Evolutionary conservation across 805 yeast species (phyloP), one percentile per base, ranked within the genome.

Genomic region (Yamadazyma paraphyllophila): DNA sequence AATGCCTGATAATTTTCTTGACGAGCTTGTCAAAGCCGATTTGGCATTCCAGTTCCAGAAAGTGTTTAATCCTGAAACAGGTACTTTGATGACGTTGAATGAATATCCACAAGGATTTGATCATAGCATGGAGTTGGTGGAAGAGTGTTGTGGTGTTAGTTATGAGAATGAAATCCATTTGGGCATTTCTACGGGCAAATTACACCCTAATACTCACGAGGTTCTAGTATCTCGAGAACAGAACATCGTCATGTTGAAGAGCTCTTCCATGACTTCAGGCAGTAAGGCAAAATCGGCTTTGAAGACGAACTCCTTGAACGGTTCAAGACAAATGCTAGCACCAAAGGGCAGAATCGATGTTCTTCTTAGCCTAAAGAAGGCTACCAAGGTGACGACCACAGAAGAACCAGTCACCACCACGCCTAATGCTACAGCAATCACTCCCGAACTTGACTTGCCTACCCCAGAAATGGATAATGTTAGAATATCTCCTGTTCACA

Each of bases 11-110:
- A 74, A 66, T 1, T 88, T 88, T 53, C 70, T 73, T 40, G 71
- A 72, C 1, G 91, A 85, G 50, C 83, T 81, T 43, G 59, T 67
- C 27, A 69, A 72, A 39, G 98, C 99, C 0, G 76, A 78, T 49
- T 70, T 82, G 35, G 92, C 97, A 10, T 94, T 94, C 61, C 83
- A 77, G 57, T 86, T 72, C 61, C 97, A 90, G 61, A 76, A 96
- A 50, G 97, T 94, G 1, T 92, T 81, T 64, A 80, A 91, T 60
- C 96, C 96, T 0, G 41, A 62, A 1, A 49, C 58, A 1, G 56
- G 72, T 34, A 43, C 55, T 32, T 66, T 88, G n/a, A 72, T 74
- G 1, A 79, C 88, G 29, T 68, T 92, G 52, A 80, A 78, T 53
- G 77, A 74, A 2, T 67, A 83, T 10, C 83, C 85, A 0, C 66